Evolutionary conservation across 495 filamentous ascomycete genomes (phyloP).

Genomic region (Hyaloscypha finlandica): DNA sequence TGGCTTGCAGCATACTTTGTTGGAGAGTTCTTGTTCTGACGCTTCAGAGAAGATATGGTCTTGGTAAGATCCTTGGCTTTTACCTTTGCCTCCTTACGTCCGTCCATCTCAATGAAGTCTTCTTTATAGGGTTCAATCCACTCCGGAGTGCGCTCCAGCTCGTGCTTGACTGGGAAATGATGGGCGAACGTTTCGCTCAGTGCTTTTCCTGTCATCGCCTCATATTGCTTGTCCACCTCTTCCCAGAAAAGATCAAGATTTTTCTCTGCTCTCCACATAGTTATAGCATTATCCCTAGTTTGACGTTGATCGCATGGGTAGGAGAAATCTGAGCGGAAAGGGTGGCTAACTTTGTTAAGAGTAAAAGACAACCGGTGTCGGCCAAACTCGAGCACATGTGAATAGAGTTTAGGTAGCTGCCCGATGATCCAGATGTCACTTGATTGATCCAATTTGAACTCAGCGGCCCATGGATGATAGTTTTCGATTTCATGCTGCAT

Average conservation of each 20-base stretch:
- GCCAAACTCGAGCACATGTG: not conserved
- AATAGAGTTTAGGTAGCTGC: not conserved
- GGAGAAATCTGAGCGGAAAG: constrained; percentile 37
- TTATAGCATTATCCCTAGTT: constrained; percentile 43
- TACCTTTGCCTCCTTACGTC: constrained; percentile 4
- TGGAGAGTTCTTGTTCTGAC: no score
- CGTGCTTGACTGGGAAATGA: constrained; percentile 38
- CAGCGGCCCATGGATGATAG: constrained; percentile 24
- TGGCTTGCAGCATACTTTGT: no score
- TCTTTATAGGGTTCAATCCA: constrained; percentile 44
- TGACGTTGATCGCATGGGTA: constrained; percentile 53
- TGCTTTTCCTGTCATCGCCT: constrained; percentile 18
- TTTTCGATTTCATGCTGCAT: constrained; percentile 43
- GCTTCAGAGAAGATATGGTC: not conserved
- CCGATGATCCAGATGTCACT: not conserved
- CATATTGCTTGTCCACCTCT: constrained; percentile 28
- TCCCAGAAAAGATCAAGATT: constrained; percentile 55
- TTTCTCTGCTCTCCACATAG: constrained; percentile 46
- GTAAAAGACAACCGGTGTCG: not conserved
- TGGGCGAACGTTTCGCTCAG: constrained; percentile 23
- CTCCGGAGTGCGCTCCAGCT: constrained; percentile 48
- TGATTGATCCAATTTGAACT: not conserved
- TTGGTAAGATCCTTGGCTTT: not conserved
- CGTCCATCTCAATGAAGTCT: not conserved
- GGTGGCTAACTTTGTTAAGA: constrained; percentile 36